These are phyloP conservation scores for Solanum medicagineum DNA, from an alignment of 257 asterid genomes.

Conservation along the genomic window DNA sequence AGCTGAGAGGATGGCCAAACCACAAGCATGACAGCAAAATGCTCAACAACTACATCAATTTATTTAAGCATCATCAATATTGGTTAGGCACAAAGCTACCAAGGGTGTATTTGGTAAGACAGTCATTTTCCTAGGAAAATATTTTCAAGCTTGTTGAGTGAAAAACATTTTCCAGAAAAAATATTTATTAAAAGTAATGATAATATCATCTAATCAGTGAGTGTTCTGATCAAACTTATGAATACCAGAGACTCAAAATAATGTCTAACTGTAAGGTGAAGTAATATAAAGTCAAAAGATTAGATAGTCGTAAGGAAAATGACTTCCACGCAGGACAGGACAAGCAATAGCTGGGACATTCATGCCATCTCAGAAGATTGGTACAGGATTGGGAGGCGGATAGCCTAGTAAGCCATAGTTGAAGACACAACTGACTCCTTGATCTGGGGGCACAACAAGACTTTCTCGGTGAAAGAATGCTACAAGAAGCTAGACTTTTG, in stretches of 20 bases:
- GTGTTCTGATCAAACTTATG: background rate
- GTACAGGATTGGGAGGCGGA: background rate
- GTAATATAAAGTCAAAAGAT: background rate
- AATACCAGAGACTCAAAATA: background rate
- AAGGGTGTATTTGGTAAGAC: background rate
- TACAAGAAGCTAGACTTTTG: background rate
- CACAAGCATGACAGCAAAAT: slow-evolving; percentile 84
- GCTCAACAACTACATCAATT: slow-evolving; percentile 59
- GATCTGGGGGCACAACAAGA: background rate
- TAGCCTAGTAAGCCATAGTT: background rate
- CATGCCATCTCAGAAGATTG: background rate
- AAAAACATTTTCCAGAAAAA: background rate
- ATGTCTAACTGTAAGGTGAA: background rate
- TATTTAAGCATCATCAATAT: background rate
- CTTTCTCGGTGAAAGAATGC: background rate
- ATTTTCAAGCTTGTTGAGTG: background rate
- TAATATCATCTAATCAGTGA: background rate
- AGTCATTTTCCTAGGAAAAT: background rate
- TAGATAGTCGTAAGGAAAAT: background rate
- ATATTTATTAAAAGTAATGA: background rate
- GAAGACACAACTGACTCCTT: background rate
- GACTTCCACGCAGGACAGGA: background rate
- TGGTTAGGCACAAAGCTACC: background rate
- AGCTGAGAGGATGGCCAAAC: slow-evolving; percentile 90
- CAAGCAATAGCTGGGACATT: background rate